Conservation (phyloP, 2,329 filamentous ascomycete genomes). For the Penicillium sp. region DNA sequence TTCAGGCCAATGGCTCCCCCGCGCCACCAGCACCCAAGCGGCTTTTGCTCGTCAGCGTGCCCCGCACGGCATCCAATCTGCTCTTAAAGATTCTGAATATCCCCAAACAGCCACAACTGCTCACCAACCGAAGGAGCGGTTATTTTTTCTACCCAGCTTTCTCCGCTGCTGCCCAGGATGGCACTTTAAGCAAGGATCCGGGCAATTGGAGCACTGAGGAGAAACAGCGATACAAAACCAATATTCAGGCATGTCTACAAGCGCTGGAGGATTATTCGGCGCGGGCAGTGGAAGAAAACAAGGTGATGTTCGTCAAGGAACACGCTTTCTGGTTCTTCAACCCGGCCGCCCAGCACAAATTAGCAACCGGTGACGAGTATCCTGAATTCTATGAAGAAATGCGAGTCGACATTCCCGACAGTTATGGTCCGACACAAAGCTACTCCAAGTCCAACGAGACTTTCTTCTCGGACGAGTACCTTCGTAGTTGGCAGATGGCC, state of each 20-base stretch:
- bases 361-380: conserved; percentile 10
- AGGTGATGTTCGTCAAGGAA: conserved; percentile 43
- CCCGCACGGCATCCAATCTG: conserved; percentile 29
- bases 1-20: conserved; percentile 6
- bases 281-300: conserved; percentile 29
- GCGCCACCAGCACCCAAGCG: conserved; percentile 7
- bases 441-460: conserved; percentile 39
- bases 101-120: conserved; percentile 21
- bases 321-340: conserved; percentile 38
- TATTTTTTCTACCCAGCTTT: conserved; percentile 27
- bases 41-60: conserved; percentile 21
- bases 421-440: conserved; percentile 23
- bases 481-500: conserved; percentile 38
- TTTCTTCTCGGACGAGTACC: conserved; percentile 40
- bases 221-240: conserved; percentile 24
- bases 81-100: conserved; percentile 25
- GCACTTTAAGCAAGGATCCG: conserved; percentile 22
- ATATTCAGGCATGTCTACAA: conserved; percentile 35
- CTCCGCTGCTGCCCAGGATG: conserved; percentile 11
- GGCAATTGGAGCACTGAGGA: conserved; percentile 36
- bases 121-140: conserved; percentile 19
- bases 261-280: conserved; percentile 30
- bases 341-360: conserved; percentile 26
- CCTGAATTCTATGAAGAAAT: conserved; percentile 19
- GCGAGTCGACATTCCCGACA: conserved; percentile 20